phyloP scores from a whole-genome alignment of 1,284 basidiomycete genomes.

The Microbotryum lychnidis-dioicae region DNA sequence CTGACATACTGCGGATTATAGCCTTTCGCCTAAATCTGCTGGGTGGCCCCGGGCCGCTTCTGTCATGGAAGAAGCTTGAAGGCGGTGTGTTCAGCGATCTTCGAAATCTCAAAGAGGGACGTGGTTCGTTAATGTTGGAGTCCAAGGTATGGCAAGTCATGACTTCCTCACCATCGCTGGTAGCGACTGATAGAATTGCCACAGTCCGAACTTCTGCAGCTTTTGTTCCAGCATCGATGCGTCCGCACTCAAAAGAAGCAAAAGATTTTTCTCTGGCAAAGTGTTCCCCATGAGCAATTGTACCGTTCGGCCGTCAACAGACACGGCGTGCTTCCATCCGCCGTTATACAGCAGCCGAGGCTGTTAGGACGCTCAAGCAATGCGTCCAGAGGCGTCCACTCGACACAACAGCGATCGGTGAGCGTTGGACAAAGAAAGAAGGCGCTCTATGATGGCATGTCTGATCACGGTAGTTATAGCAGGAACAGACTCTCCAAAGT shows the following conservation, averaged over 20 bases:
- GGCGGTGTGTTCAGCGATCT: constrained; percentile 88
- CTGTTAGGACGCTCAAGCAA: too few relatives aligned
- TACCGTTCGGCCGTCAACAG: too few relatives aligned
- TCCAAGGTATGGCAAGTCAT: constrained; percentile 60
- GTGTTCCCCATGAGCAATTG: constrained; percentile 66
- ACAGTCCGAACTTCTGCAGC: constrained; percentile 80
- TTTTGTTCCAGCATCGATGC: constrained; percentile 87
- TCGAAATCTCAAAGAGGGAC: constrained; percentile 79
- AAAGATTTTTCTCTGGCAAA: constrained; percentile 88
- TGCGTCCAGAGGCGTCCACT: too few relatives aligned
- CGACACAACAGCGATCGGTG: too few relatives aligned
- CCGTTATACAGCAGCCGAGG: too few relatives aligned
- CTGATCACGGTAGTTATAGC: too few relatives aligned
- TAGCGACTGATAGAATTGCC: not conserved
- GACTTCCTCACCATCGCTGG: not conserved
- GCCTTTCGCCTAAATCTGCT: constrained; percentile 86
- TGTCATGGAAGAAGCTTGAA: constrained; percentile 83
- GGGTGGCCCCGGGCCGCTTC: constrained; percentile 51
- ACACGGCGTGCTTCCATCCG: too few relatives aligned
- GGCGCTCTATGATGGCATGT: too few relatives aligned
- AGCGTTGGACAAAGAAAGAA: too few relatives aligned
- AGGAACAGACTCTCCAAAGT: too few relatives aligned
- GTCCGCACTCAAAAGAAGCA: constrained; percentile 94
- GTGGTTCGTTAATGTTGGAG: constrained; percentile 80
- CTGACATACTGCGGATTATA: constrained; percentile 65